Evolutionary conservation across 2,329 filamentous ascomycete genomes (phyloP), one percentile per base, ranked within the genome.

Genomic region (Aspergillus sp.): DNA sequence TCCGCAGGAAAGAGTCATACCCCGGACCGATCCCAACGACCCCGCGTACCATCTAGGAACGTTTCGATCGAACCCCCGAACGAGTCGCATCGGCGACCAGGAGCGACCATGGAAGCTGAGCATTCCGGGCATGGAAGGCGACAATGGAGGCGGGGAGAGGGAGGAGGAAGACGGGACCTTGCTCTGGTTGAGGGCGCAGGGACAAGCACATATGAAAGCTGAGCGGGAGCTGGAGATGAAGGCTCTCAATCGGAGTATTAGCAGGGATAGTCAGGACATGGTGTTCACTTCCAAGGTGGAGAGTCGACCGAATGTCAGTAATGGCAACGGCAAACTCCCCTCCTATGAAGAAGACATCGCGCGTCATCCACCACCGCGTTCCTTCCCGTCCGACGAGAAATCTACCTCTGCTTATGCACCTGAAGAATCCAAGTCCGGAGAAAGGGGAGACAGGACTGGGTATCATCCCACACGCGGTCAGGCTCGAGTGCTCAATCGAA

Each of bases 21-120:
- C 67, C 10, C 66, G 59, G 36, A 61, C 60, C 29, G 67, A 70
- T 49, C 52, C 58, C 46, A 63, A 67, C 5, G 68, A 67, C 55
- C 70, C 66, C 6, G 71, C 67, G 24, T 63, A 66, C 58, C 62
- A 61, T 6, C 60, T 75, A 0, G 75, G 75, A 4, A 75, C 69
- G n/a, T 77, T 77, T 60, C 63, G 62, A 24, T 62, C 67, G 22
- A 71, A 72, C 39, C 70, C 70, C 1, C 68, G 71, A 32, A 67
- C 72, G n/a, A 65, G 68, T 11, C 69, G 73, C 14, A 58, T 69
- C 42, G 73, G 70, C 12, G 73, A 75, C 58, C 75, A 77, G 60
- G 73, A 76, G 58, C 64, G 67, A 9, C 75, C 75, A 3, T 77
- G 71, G 66, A 71, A 69, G 14, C 71, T 77, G 51, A 70, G 63